These are phyloP conservation scores for Halophytophthora batemanensis DNA, from an alignment of 352 stramenopile genomes.

Conservation along the genomic window DNA sequence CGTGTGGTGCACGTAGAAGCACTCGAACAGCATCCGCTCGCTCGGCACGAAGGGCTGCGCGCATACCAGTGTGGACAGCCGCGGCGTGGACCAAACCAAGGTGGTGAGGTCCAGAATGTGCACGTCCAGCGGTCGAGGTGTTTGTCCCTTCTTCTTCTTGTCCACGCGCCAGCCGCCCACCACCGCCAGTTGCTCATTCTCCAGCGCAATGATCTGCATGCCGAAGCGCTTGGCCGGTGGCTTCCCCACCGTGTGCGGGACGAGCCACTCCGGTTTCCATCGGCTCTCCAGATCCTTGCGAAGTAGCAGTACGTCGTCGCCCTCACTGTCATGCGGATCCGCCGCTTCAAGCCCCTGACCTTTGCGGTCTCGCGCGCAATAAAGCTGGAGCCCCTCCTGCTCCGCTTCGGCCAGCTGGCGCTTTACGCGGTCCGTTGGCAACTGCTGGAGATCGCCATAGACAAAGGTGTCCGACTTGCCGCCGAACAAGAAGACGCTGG, in stretches of 20 bases:
- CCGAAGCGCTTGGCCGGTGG: conserved; percentile 48
- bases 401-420: conserved; percentile 13
- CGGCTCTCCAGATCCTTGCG: conserved; percentile 13
- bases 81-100: conserved; percentile 49
- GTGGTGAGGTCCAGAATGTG: conserved; percentile 46
- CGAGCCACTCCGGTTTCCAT: conserved; percentile 28
- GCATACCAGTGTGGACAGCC: conserved; percentile 35
- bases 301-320: conserved; percentile 7
- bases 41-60: conserved; percentile 22
- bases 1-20: conserved; percentile 35
- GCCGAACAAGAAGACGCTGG: conserved; percentile 53
- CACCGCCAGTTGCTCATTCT: conserved; percentile 39
- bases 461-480: conserved; percentile 58
- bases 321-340: conserved; percentile 6
- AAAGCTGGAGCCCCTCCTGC: conserved; percentile 5
- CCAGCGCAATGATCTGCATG: conserved; percentile 36
- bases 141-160: conserved; percentile 10
- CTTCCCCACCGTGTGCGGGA: conserved; percentile 47
- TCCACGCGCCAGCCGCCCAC: conserved; percentile 28
- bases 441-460: conserved; percentile 46
- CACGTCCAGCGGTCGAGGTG: conserved; percentile 26
- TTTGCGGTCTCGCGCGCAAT: neutral
- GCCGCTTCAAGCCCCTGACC: neutral
- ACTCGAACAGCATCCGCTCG: conserved; percentile 50
- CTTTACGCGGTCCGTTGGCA: conserved; percentile 21